These are phyloP conservation scores for Cladophialophora psammophila DNA, from an alignment of 2,329 filamentous ascomycete species.

Conservation along the genomic window DNA sequence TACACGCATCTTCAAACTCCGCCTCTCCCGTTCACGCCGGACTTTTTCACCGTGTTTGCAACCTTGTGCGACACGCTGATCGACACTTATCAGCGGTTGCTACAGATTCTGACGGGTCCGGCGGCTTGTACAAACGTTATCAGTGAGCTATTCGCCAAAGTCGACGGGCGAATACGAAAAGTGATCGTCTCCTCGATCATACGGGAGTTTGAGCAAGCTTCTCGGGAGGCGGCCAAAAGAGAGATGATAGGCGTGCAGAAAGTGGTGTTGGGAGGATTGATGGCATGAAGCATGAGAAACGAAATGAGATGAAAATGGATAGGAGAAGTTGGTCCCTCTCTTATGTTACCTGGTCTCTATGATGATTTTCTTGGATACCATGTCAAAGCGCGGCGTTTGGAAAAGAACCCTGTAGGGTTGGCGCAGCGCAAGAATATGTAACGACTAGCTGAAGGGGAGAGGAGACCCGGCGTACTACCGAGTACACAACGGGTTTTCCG, in stretches of 20 bases:
- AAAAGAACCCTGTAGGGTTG: constrained; percentile 1
- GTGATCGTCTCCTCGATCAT: constrained; percentile 86
- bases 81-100: constrained; percentile 83
- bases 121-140: constrained; percentile 73
- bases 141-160: constrained; percentile 87
- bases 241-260: constrained; percentile 88
- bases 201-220: constrained; percentile 91
- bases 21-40: constrained; percentile 89
- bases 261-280: constrained; percentile 85
- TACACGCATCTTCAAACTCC: constrained; percentile 92
- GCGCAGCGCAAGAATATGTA: constrained; percentile 3
- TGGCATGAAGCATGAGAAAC: constrained; percentile 53
- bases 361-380: constrained; percentile 30
- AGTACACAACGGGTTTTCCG: background rate
- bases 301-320: background rate
- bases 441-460: background rate
- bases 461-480: background rate
- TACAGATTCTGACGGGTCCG: constrained; percentile 76
- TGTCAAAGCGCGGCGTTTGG: constrained; percentile 23
- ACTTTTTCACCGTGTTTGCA: constrained; percentile 96
- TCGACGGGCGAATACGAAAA: constrained; percentile 84
- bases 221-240: constrained; percentile 74
- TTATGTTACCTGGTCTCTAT: constrained; percentile 1
- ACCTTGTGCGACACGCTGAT: constrained; percentile 95
- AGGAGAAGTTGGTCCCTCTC: background rate